phyloP scores from a whole-genome alignment of 768 basidiomycete genomes.

The Tylopilus sp. region DNA sequence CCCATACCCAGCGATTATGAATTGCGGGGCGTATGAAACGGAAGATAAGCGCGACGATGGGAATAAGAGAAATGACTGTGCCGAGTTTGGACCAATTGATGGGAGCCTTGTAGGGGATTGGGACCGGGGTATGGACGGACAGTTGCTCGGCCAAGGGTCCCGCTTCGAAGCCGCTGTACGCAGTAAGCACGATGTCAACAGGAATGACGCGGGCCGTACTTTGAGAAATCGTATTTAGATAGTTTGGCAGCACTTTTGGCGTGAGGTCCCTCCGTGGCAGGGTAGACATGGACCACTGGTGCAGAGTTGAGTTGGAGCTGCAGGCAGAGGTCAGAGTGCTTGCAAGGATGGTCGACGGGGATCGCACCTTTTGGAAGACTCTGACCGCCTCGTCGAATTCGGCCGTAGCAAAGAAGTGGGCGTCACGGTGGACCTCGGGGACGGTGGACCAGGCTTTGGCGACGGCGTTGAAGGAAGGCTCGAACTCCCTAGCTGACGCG shows the following conservation, averaged over 20 bases:
- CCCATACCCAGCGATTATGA: constrained; percentile 77
- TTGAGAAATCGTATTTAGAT: constrained; percentile 73
- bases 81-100: constrained; percentile 64
- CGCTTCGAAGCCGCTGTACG: constrained; percentile 75
- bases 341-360: neutral
- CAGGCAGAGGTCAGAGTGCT: constrained; percentile 9
- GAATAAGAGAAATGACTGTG: constrained; percentile 42
- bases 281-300: constrained; percentile 77
- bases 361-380: constrained; percentile 75
- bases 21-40: constrained; percentile 65
- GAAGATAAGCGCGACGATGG: constrained; percentile 48
- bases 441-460: constrained; percentile 78
- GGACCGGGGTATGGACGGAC: constrained; percentile 68
- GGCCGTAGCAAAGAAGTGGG: constrained; percentile 88
- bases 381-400: constrained; percentile 79
- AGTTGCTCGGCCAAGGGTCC: constrained; percentile 73
- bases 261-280: constrained; percentile 65
- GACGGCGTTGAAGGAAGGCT: constrained; percentile 77
- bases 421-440: constrained; percentile 57
- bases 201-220: constrained; percentile 42
- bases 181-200: neutral
- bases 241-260: constrained; percentile 51
- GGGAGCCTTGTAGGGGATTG: constrained; percentile 80
- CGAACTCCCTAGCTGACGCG: constrained; percentile 63
- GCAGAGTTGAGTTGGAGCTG: constrained; percentile 84